phyloP scores from a whole-genome alignment of 148 eudicot species.

The Polygonum maritimum region DNA sequence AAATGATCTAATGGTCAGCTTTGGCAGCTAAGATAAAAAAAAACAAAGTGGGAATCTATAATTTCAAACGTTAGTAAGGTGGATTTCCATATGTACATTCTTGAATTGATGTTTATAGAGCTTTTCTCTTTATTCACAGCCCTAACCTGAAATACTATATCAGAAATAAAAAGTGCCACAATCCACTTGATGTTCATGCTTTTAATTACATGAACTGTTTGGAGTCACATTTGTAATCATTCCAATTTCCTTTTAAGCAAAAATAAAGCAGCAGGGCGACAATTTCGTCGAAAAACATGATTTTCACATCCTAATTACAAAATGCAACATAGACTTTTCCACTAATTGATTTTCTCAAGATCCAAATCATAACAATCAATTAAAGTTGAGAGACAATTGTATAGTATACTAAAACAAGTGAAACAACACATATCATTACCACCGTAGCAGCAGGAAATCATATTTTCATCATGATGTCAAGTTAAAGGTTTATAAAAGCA shows the following conservation, averaged over 20 bases:
- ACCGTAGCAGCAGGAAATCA: not conserved
- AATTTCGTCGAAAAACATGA: not conserved
- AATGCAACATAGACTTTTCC: not conserved
- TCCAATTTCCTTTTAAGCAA: not conserved
- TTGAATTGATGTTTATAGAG: constrained; percentile 1
- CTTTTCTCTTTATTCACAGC: not conserved
- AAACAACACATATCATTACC: not conserved
- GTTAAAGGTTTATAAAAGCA: not conserved
- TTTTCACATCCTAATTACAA: not conserved
- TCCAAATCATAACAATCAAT: not conserved
- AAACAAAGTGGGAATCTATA: not conserved
- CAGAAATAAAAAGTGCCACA: not conserved
- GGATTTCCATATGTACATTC: not conserved
- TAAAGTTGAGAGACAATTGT: not conserved
- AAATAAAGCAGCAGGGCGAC: not conserved
- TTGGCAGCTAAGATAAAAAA: not conserved
- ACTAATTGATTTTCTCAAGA: not conserved
- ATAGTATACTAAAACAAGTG: not conserved
- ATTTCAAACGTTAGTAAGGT: not conserved
- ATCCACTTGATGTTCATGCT: constrained; percentile 7
- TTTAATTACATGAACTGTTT: constrained; percentile 2
- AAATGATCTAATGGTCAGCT: constrained; percentile 3
- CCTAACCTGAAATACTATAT: not conserved
- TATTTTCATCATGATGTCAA: not conserved
- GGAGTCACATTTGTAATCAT: constrained; percentile 7